phyloP scores from a whole-genome alignment of 1,284 basidiomycete species.

The Cryptococcus sp. region DNA sequence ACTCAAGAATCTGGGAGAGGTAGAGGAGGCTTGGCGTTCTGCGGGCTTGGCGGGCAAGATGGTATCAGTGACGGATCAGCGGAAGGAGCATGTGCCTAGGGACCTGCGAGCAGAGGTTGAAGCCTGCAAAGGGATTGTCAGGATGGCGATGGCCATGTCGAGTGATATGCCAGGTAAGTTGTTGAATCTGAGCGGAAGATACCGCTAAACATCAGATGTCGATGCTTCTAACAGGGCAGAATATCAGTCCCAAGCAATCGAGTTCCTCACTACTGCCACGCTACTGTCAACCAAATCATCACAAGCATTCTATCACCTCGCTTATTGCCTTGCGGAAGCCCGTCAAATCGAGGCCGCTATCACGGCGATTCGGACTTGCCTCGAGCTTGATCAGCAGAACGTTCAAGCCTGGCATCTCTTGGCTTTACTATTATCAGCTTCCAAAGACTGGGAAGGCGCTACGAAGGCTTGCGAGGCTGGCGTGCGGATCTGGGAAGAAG shows the following conservation, averaged over 20 bases:
- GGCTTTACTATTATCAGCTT: conserved; percentile 71
- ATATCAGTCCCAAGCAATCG: conserved; percentile 60
- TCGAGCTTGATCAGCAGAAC: conserved; percentile 69
- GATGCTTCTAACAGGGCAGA: conserved; percentile 60
- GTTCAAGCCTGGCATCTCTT: conserved; percentile 88
- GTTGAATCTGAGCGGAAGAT: not conserved
- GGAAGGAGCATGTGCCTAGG: conserved; percentile 1
- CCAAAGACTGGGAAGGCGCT: conserved; percentile 77
- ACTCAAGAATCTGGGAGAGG: conserved; percentile 49
- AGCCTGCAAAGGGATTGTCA: conserved; percentile 45
- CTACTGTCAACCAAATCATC: conserved; percentile 58
- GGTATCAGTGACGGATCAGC: conserved; percentile 7
- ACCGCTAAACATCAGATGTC: conserved; percentile 53
- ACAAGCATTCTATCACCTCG: conserved; percentile 68
- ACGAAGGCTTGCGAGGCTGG: conserved; percentile 70
- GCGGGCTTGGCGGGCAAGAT: conserved; percentile 42
- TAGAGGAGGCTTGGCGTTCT: conserved; percentile 46
- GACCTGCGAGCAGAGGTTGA: conserved; percentile 33
- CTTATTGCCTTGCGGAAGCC: conserved; percentile 68
- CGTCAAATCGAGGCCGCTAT: conserved; percentile 68
- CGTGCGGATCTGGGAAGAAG: conserved; percentile 54
- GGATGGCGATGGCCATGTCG: conserved; percentile 42
- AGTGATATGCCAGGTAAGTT: conserved; percentile 13
- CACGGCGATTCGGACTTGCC: conserved; percentile 64
- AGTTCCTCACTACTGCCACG: conserved; percentile 58